Evolutionary conservation across 1,284 basidiomycete species (phyloP).

Genomic region (Leccinum huronense): DNA sequence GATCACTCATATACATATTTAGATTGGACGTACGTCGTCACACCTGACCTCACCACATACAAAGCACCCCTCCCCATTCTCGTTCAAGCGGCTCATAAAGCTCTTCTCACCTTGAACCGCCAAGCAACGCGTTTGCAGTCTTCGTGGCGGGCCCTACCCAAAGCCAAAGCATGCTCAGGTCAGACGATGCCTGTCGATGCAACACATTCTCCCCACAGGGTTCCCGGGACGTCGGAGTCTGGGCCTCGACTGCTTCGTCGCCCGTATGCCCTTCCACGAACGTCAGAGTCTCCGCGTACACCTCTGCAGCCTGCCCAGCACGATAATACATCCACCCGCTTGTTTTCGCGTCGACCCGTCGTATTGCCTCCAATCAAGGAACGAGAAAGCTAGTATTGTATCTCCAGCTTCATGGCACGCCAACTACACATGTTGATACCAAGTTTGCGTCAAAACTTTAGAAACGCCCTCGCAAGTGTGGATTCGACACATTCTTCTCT

Average conservation of each 20-base stretch:
- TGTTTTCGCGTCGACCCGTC: slow-evolving; percentile 10
- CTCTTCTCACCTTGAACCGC: slow-evolving; percentile 16
- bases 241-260: not conserved
- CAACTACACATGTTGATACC: not conserved
- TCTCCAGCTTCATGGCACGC: not conserved
- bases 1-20: slow-evolving; percentile 5
- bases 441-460: not conserved
- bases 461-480: no score
- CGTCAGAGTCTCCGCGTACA: not conserved
- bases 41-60: slow-evolving; percentile 27
- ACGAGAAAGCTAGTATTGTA: not conserved
- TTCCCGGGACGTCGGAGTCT: not conserved
- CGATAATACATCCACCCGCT: not conserved
- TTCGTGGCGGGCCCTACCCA: slow-evolving; percentile 11
- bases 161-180: not conserved
- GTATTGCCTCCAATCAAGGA: slow-evolving; percentile 2
- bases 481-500: no score
- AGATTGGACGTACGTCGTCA: slow-evolving; percentile 35
- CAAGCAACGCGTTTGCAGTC: slow-evolving; percentile 19
- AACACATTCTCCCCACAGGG: not conserved
- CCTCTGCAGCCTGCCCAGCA: not conserved
- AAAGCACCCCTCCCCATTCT: slow-evolving; percentile 27
- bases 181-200: not conserved
- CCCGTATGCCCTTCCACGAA: not conserved
- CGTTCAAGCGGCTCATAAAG: slow-evolving; percentile 25